Percentiles rank a stretch among this genome's conserved stretches.
phyloP scores from a whole-genome alignment of 2,329 filamentous ascomycete genomes.

The Emericellopsis atlantica region DNA sequence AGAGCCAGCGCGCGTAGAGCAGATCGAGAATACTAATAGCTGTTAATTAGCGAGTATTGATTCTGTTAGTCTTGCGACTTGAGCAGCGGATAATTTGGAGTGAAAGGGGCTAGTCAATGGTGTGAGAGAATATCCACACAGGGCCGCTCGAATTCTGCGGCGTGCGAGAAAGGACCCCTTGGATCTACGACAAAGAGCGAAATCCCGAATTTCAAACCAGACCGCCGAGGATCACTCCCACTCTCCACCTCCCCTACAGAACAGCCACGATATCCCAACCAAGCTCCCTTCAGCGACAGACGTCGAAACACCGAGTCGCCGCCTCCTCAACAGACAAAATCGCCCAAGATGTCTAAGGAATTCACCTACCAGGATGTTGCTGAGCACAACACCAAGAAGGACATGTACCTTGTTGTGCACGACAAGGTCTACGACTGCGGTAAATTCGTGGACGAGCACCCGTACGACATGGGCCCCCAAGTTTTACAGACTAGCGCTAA shows the following conservation, averaged over 20 bases:
- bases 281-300: background rate
- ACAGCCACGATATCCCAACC: background rate
- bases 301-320: background rate
- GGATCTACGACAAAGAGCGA: no score
- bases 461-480: slow-evolving; percentile 37
- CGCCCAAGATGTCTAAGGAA: slow-evolving; percentile 25
- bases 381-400: slow-evolving; percentile 85
- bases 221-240: background rate
- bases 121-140: no score
- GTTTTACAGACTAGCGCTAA: background rate
- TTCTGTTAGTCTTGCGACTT: no score
- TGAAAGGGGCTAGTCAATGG: no score
- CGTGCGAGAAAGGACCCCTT: no score
- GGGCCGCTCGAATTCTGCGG: no score
- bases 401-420: slow-evolving; percentile 83
- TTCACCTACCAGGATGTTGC: slow-evolving; percentile 73
- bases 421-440: slow-evolving; percentile 90
- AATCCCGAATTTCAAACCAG: background rate
- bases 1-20: no score
- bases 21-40: no score
- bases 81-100: no score
- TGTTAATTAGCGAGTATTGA: no score
- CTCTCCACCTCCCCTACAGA: background rate
- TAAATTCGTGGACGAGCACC: slow-evolving; percentile 94
- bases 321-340: slow-evolving; percentile 6